phyloP scores from a whole-genome alignment of 2,329 filamentous ascomycete genomes.

The Aspergillus awamori region DNA sequence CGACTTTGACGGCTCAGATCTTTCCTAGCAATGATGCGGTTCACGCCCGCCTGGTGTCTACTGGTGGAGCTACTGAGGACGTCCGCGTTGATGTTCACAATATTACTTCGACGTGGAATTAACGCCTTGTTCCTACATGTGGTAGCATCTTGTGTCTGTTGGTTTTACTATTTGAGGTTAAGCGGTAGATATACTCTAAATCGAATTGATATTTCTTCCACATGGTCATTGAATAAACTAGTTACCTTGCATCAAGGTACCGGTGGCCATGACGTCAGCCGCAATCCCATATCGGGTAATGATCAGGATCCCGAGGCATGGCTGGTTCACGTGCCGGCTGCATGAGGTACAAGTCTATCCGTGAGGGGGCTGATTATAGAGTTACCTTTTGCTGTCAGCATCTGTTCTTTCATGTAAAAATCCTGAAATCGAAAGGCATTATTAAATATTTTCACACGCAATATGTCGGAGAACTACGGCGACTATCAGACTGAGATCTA shows the following conservation, averaged over 20 bases:
- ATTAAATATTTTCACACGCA: not conserved
- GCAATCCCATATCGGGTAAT: not conserved
- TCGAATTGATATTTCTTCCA: no score
- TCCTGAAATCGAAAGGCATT: no score
- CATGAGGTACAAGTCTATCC: not conserved
- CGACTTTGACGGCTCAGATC: slow-evolving; percentile 32
- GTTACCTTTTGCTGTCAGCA: no score
- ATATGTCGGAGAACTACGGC: slow-evolving; percentile 45
- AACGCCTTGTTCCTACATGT: not conserved
- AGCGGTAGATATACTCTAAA: no score
- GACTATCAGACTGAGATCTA: slow-evolving; percentile 56
- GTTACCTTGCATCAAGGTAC: no score
- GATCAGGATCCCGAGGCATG: not conserved
- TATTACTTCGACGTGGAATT: not conserved
- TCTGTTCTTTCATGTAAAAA: no score
- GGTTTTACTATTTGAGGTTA: no score
- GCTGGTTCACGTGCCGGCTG: not conserved
- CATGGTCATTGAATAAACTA: no score
- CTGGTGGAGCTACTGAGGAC: not conserved
- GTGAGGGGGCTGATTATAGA: not conserved
- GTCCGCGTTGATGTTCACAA: not conserved
- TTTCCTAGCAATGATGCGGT: slow-evolving; percentile 27
- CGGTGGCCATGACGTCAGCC: not conserved
- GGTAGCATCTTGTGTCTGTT: no score
- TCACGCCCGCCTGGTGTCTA: not conserved